Evolutionary conservation across 2,329 filamentous ascomycete genomes (phyloP).

Genomic region (Monosporascus sp.): DNA sequence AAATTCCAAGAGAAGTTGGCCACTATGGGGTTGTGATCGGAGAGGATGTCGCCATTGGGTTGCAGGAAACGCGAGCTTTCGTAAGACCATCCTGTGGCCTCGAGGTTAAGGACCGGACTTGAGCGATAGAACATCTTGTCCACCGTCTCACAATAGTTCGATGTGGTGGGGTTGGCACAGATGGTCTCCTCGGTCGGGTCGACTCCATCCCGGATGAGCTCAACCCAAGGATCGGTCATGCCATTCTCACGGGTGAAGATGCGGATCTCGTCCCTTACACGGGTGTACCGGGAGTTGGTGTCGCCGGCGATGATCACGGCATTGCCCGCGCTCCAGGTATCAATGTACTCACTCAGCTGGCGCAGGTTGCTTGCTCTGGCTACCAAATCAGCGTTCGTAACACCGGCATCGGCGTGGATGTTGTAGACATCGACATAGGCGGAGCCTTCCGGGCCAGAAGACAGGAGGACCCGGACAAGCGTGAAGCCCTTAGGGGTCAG

Average conservation of each 20-base stretch:
- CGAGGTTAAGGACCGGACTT: slow-evolving; percentile 39
- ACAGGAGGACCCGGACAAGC: slow-evolving; percentile 53
- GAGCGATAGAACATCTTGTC: slow-evolving; percentile 62
- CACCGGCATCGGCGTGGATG: slow-evolving; percentile 60
- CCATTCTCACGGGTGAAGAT: slow-evolving; percentile 46
- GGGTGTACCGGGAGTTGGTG: slow-evolving; percentile 60
- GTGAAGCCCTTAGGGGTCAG: slow-evolving; percentile 67
- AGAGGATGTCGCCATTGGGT: slow-evolving; percentile 49
- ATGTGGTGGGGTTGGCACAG: slow-evolving; percentile 54
- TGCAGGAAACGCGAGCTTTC: slow-evolving; percentile 52
- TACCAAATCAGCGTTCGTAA: slow-evolving; percentile 42
- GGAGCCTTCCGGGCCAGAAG: slow-evolving; percentile 29
- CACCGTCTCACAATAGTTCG: slow-evolving; percentile 56
- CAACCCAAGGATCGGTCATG: slow-evolving; percentile 55
- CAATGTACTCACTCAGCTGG: slow-evolving; percentile 55
- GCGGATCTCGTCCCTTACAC: slow-evolving; percentile 45
- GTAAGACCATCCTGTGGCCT: slow-evolving; percentile 49
- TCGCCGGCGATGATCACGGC: slow-evolving; percentile 61
- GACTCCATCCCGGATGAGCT: slow-evolving; percentile 43
- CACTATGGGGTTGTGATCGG: slow-evolving; percentile 61
- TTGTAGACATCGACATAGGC: slow-evolving; percentile 62
- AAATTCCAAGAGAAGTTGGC: slow-evolving; percentile 46
- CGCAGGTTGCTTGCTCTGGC: slow-evolving; percentile 56
- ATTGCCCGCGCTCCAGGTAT: slow-evolving; percentile 50
- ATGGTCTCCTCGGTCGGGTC: slow-evolving; percentile 39